phyloP scores from a whole-genome alignment of 2,329 filamentous ascomycete genomes.

The Parastagonospora nodorum region DNA sequence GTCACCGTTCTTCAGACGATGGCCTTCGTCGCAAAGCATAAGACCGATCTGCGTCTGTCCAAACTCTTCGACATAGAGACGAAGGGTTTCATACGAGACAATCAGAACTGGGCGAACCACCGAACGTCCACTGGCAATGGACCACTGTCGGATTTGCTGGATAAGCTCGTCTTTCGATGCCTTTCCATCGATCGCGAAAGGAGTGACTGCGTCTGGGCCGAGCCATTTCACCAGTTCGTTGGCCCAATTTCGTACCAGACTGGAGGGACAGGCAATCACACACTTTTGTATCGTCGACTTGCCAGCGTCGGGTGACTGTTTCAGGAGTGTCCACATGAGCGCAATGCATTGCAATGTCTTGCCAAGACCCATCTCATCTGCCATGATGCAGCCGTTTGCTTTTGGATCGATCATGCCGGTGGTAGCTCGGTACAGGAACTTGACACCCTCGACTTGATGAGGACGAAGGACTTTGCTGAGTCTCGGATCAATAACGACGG shows the following conservation, averaged over 20 bases:
- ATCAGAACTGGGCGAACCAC: slow-evolving; percentile 94
- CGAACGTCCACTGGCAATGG: slow-evolving; percentile 84
- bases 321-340: slow-evolving; percentile 93
- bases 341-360: slow-evolving; percentile 98
- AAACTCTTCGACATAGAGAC: slow-evolving; percentile 87
- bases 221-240: slow-evolving; percentile 98
- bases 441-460: slow-evolving; percentile 97
- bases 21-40: slow-evolving; percentile 93
- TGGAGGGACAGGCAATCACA: slow-evolving; percentile 95
- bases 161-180: slow-evolving; percentile 92
- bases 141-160: slow-evolving; percentile 91
- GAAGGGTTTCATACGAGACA: slow-evolving; percentile 94
- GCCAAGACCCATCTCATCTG: slow-evolving; percentile 97
- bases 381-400: slow-evolving; percentile 98
- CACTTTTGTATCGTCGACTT: slow-evolving; percentile 94
- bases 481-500: slow-evolving; percentile 92
- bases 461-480: slow-evolving; percentile 89
- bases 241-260: slow-evolving; percentile 96
- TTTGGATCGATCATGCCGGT: slow-evolving; percentile 94
- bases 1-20: slow-evolving; percentile 95
- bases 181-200: slow-evolving; percentile 97
- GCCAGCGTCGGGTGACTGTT: slow-evolving; percentile 94
- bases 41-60: slow-evolving; percentile 89
- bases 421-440: slow-evolving; percentile 93
- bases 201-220: slow-evolving; percentile 84